Conservation (phyloP, 805 yeast genomes). For the Wickerhamia fluorescens region DNA sequence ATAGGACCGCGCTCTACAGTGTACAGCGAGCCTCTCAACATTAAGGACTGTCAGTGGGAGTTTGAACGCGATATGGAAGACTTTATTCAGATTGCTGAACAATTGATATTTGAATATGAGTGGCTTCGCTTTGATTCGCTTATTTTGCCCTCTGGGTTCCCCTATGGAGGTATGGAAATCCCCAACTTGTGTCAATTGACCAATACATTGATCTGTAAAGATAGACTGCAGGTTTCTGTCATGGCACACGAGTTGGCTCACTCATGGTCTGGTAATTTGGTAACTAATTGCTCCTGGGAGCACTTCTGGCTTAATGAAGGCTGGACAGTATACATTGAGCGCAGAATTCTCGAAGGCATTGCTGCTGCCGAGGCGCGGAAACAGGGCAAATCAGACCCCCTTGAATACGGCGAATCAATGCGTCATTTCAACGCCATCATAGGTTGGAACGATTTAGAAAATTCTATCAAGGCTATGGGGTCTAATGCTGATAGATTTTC, state of each 20-base stretch:
- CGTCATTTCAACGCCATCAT: constrained; percentile 25
- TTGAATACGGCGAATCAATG: constrained; percentile 22
- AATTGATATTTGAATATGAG: constrained; percentile 25
- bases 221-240: constrained; percentile 27
- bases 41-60: constrained; percentile 27
- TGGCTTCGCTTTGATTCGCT: constrained; percentile 29
- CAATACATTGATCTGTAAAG: constrained; percentile 27
- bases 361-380: constrained; percentile 11
- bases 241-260: constrained; percentile 34
- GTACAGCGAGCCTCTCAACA: constrained; percentile 20
- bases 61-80: constrained; percentile 29
- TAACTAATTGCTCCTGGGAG: constrained; percentile 30
- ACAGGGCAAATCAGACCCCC: constrained; percentile 8
- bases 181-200: constrained; percentile 30
- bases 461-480: constrained; percentile 23
- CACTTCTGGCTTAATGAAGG: constrained; percentile 35
- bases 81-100: constrained; percentile 28
- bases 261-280: constrained; percentile 33
- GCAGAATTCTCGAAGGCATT: constrained; percentile 26
- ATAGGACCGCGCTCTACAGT: constrained; percentile 30
- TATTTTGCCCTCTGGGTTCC: constrained; percentile 25
- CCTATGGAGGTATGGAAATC: constrained; percentile 35
- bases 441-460: constrained; percentile 25
- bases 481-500: constrained; percentile 45
- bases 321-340: constrained; percentile 30